Evolutionary conservation across 2,329 filamentous ascomycete species (phyloP).

Genomic region (Nemania sp.): DNA sequence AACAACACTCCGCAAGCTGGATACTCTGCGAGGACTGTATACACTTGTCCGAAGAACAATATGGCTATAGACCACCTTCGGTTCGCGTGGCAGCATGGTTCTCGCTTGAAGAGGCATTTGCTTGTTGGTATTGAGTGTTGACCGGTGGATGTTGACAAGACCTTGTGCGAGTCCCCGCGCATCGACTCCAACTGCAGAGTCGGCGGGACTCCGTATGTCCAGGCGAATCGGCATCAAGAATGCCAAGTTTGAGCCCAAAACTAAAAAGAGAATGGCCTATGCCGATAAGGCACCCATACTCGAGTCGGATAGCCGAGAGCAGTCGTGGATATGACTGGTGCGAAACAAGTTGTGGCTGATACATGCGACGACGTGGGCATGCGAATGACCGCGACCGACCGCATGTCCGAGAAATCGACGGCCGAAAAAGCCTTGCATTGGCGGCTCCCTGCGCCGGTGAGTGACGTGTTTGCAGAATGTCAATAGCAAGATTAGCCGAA

Average conservation of each 20-base stretch:
- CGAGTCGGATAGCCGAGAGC: constrained; percentile 18
- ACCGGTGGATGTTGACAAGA: constrained; percentile 18
- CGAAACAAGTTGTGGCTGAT: constrained; percentile 27
- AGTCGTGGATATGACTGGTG: constrained; percentile 13
- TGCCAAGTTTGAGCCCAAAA: constrained; percentile 12
- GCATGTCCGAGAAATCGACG: constrained; percentile 15
- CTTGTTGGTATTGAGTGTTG: constrained; percentile 9
- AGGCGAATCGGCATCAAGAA: constrained; percentile 21
- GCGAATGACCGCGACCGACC: constrained; percentile 34
- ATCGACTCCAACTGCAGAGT: constrained; percentile 24
- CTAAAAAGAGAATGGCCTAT: constrained; percentile 20
- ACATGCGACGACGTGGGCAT: constrained; percentile 35
- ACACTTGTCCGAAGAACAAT: constrained; percentile 8
- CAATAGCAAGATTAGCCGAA: constrained; percentile 40
- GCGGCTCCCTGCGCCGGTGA: constrained; percentile 34
- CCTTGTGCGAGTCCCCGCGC: constrained; percentile 7
- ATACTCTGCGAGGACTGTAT: constrained; percentile 3
- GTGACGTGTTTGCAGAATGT: constrained; percentile 33
- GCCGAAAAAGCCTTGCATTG: constrained; percentile 19
- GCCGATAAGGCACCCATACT: constrained; percentile 8
- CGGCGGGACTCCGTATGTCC: constrained; percentile 4
- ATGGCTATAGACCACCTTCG: neutral
- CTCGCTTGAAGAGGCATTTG: neutral
- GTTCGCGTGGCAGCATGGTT: constrained; percentile 2
- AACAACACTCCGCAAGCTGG: neutral